phyloP scores from a whole-genome alignment of 1,284 basidiomycete species.

The Boletus sp. region DNA sequence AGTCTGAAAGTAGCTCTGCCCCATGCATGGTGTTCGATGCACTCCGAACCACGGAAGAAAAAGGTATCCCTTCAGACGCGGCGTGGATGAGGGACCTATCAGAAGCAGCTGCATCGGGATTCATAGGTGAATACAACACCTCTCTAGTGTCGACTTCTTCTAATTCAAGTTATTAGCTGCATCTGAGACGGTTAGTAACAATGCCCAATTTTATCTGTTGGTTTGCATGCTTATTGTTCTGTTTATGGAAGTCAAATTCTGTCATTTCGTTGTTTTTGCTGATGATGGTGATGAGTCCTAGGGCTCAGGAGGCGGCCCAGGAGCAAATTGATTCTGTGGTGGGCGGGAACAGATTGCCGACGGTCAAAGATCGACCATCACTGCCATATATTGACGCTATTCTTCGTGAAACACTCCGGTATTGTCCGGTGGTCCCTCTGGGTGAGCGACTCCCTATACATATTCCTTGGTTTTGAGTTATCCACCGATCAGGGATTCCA shows the following conservation, averaged over 20 bases:
- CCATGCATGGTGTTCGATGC: slow-evolving; percentile 32
- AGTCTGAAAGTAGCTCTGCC: slow-evolving; percentile 14
- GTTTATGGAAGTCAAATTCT: slow-evolving; percentile 23
- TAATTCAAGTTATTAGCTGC: slow-evolving; percentile 22
- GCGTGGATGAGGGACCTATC: slow-evolving; percentile 21
- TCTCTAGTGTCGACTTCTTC: background rate
- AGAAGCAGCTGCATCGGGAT: slow-evolving; percentile 27
- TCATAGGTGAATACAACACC: slow-evolving; percentile 19
- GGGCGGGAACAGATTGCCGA: slow-evolving; percentile 12
- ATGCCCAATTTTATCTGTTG: background rate
- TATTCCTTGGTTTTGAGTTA: background rate
- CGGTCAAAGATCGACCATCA: slow-evolving; percentile 12
- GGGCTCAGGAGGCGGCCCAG: slow-evolving; percentile 16
- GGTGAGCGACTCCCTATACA: slow-evolving; percentile 1
- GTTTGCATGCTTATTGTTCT: background rate
- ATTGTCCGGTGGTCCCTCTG: slow-evolving; percentile 10
- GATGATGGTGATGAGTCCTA: slow-evolving; percentile 17
- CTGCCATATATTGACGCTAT: slow-evolving; percentile 23
- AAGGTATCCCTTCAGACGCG: background rate
- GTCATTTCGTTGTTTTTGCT: slow-evolving; percentile 31
- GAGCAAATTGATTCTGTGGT: slow-evolving; percentile 22
- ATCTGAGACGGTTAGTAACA: slow-evolving; percentile 27
- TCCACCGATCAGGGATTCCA: slow-evolving; percentile 22
- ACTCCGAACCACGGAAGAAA: slow-evolving; percentile 17
- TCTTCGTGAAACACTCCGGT: slow-evolving; percentile 21